phyloP scores from a whole-genome alignment of 805 yeast species.

The Candida rishiriensis region DNA sequence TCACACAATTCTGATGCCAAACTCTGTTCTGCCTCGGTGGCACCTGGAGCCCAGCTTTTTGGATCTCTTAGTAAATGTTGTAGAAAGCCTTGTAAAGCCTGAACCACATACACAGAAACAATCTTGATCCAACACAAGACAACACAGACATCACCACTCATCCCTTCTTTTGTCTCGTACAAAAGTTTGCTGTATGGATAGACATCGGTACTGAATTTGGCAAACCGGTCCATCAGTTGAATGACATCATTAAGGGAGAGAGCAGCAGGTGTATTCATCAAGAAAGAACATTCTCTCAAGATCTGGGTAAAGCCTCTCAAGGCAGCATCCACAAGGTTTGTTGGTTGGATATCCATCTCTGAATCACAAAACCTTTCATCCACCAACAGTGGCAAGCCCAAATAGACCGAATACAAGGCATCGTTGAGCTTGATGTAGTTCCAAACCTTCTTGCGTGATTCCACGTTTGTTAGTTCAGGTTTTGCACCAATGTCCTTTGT shows the following conservation, averaged over 20 bases:
- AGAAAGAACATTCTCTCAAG: slow-evolving; percentile 1
- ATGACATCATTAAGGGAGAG: slow-evolving; percentile 6
- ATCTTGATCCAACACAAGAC: too few relatives aligned
- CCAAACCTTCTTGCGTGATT: slow-evolving; percentile 15
- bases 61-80: too few relatives aligned
- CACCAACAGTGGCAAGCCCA: slow-evolving; percentile 20
- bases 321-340: slow-evolving; percentile 1
- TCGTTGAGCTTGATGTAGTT: slow-evolving; percentile 13
- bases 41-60: too few relatives aligned
- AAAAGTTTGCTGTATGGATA: too few relatives aligned
- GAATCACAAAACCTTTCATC: slow-evolving; percentile 16
- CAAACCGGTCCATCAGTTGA: neutral
- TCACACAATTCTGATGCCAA: too few relatives aligned
- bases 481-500: slow-evolving; percentile 1
- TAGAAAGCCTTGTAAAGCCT: too few relatives aligned
- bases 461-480: slow-evolving; percentile 3
- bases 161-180: too few relatives aligned
- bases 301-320: neutral
- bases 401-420: slow-evolving; percentile 10
- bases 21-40: too few relatives aligned
- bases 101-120: too few relatives aligned
- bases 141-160: too few relatives aligned
- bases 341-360: neutral
- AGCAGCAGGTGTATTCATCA: slow-evolving; percentile 5
- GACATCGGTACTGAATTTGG: neutral